A percentile compares a stretch with the other conserved stretches of the same genome.
These are phyloP conservation scores for Bacidia rubella DNA, from an alignment of 495 filamentous ascomycete species.

Conservation along the genomic window DNA sequence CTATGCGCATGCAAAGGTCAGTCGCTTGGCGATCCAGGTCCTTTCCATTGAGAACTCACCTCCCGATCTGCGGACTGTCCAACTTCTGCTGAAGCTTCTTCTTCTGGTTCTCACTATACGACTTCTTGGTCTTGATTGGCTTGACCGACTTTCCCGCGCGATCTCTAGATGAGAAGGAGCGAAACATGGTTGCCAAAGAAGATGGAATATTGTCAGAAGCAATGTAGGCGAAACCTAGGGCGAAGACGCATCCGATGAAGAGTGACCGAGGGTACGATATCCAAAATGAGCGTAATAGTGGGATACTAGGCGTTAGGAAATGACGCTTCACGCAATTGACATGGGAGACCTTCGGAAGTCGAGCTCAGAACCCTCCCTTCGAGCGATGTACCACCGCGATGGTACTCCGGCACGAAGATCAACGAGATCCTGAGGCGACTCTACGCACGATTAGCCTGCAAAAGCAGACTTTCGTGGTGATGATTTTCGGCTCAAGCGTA, in stretches of 20 bases:
- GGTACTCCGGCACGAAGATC: conserved; percentile 12
- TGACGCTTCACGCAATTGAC: conserved; percentile 22
- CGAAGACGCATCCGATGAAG: conserved; percentile 22
- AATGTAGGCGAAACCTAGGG: background rate
- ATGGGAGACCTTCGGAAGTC: conserved; percentile 20
- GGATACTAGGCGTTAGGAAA: conserved; percentile 4
- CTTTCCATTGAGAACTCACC: conserved; percentile 28
- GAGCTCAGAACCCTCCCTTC: conserved; percentile 17
- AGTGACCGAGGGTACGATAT: conserved; percentile 22
- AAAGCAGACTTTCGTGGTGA: conserved; percentile 19
- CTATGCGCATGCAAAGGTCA: conserved; percentile 25
- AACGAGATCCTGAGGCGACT: conserved; percentile 18
- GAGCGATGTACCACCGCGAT: conserved; percentile 14
- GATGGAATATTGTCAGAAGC: conserved; percentile 12
- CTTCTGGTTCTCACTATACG: conserved; percentile 57
- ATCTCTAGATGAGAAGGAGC: conserved; percentile 63
- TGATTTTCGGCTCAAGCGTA: conserved; percentile 19
- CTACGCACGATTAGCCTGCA: conserved; percentile 19
- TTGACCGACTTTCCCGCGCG: conserved; percentile 69
- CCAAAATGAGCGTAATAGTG: conserved; percentile 17
- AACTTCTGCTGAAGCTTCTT: conserved; percentile 57
- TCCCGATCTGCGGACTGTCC: conserved; percentile 38
- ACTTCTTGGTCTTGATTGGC: conserved; percentile 55
- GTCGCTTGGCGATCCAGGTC: conserved; percentile 19
- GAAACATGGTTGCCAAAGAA: conserved; percentile 55